phyloP scores from a whole-genome alignment of 2,329 filamentous ascomycete species.

The Aspergillus ruber region DNA sequence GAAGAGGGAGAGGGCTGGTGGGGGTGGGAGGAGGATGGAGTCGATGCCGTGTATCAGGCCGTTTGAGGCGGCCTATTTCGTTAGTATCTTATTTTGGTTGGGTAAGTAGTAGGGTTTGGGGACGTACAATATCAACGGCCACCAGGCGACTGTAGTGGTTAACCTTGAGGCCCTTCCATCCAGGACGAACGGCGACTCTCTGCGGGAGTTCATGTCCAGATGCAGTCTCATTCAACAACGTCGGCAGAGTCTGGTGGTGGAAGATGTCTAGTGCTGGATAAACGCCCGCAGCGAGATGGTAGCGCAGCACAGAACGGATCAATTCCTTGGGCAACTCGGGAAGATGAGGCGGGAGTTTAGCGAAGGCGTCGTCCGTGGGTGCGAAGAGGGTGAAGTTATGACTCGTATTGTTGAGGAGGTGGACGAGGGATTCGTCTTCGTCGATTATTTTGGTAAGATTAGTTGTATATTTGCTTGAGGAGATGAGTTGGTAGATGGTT shows the following conservation, averaged over 20 bases:
- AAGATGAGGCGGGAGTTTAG: constrained; percentile 49
- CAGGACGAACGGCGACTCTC: constrained; percentile 63
- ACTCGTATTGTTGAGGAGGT: constrained; percentile 70
- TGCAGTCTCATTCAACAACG: constrained; percentile 51
- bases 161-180: constrained; percentile 58
- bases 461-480: constrained; percentile 67
- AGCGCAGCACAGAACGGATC: constrained; percentile 62
- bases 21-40: constrained; percentile 69
- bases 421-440: constrained; percentile 64
- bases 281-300: constrained; percentile 65
- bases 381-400: constrained; percentile 66
- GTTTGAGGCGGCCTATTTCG: constrained; percentile 60
- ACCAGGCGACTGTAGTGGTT: constrained; percentile 73
- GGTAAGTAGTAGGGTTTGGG: too few species aligned
- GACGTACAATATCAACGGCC: constrained; percentile 59
- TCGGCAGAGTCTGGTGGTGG: constrained; percentile 66
- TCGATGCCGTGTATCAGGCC: constrained; percentile 75
- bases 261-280: constrained; percentile 64
- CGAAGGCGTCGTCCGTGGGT: constrained; percentile 70
- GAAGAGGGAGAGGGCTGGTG: constrained; percentile 58
- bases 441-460: constrained; percentile 71
- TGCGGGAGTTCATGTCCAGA: constrained; percentile 61
- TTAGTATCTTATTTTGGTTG: not conserved
- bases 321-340: constrained; percentile 63
- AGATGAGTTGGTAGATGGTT: constrained; percentile 75